phyloP scores from a whole-genome alignment of 2,329 filamentous ascomycete genomes.

The Bipolaris oryzae region DNA sequence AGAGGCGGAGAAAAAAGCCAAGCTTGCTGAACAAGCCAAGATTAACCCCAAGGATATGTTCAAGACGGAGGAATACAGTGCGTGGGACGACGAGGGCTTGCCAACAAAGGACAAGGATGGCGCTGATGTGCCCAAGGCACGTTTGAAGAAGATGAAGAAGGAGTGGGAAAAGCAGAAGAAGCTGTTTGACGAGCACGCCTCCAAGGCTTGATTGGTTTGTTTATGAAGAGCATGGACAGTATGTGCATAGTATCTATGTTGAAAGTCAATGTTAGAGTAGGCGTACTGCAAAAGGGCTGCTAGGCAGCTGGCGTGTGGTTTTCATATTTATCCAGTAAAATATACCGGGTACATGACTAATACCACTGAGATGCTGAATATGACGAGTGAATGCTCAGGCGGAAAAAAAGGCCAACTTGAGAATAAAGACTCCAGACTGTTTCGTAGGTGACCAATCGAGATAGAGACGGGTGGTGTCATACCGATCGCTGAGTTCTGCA shows the following conservation, averaged over 20 bases:
- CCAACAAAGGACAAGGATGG: slow-evolving; percentile 79
- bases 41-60: slow-evolving; percentile 66
- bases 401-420: background rate
- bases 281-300: too few species aligned
- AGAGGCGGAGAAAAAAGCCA: slow-evolving; percentile 60
- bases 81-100: slow-evolving; percentile 82
- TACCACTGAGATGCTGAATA: background rate
- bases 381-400: background rate
- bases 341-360: too few species aligned
- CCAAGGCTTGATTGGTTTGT: background rate
- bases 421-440: background rate
- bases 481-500: background rate
- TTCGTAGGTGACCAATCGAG: too few species aligned
- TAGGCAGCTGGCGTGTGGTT: too few species aligned
- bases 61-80: slow-evolving; percentile 66
- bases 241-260: background rate
- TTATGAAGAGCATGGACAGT: background rate
- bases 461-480: background rate
- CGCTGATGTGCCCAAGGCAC: slow-evolving; percentile 79
- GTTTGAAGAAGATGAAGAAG: slow-evolving; percentile 82
- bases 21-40: slow-evolving; percentile 62
- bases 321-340: too few species aligned
- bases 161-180: slow-evolving; percentile 92
- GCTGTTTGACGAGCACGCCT: slow-evolving; percentile 63
- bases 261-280: too few species aligned